Evolutionary conservation across 345 rosid species (phyloP).

Genomic region (Brassica rapa): DNA sequence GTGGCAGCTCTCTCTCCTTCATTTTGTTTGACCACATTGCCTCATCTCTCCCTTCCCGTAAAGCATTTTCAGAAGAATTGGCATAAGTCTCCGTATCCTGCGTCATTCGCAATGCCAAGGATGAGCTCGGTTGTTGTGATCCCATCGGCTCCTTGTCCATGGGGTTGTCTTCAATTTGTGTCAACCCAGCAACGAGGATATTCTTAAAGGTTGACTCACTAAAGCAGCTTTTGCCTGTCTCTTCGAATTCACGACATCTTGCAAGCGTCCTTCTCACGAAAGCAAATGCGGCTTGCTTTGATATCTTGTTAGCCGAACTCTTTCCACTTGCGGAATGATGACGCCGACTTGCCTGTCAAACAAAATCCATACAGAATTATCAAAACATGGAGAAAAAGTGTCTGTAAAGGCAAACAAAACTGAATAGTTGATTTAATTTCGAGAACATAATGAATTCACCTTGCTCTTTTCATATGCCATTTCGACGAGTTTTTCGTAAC

Average conservation of each 20-base stretch:
- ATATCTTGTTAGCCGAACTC: slow-evolving; percentile 73
- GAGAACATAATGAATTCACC: slow-evolving; percentile 45
- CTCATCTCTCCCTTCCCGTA: slow-evolving; percentile 64
- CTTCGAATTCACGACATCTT: slow-evolving; percentile 70
- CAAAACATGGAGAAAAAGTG: slow-evolving; percentile 6
- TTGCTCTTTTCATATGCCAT: slow-evolving; percentile 86
- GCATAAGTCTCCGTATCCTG: slow-evolving; percentile 53
- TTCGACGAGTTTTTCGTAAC: slow-evolving; percentile 72
- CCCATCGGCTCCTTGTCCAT: slow-evolving; percentile 59
- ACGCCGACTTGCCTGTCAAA: slow-evolving; percentile 65
- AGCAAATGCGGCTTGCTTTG: slow-evolving; percentile 82
- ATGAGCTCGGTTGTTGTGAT: slow-evolving; percentile 56
- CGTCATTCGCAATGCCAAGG: slow-evolving; percentile 46
- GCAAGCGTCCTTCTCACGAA: slow-evolving; percentile 76
- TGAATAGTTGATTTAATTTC: neutral
- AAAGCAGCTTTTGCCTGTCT: slow-evolving; percentile 83
- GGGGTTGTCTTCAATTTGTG: slow-evolving; percentile 42
- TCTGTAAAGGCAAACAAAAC: neutral
- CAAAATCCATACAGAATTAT: slow-evolving; percentile 18
- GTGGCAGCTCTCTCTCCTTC: slow-evolving; percentile 83
- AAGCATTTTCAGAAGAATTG: slow-evolving; percentile 52
- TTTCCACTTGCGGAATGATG: slow-evolving; percentile 65
- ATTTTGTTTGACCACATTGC: slow-evolving; percentile 65
- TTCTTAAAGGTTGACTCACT: slow-evolving; percentile 69
- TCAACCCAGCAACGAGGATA: slow-evolving; percentile 55